These are phyloP conservation scores for Russula foetens DNA, from an alignment of 768 basidiomycete genomes.

Conservation along the genomic window DNA sequence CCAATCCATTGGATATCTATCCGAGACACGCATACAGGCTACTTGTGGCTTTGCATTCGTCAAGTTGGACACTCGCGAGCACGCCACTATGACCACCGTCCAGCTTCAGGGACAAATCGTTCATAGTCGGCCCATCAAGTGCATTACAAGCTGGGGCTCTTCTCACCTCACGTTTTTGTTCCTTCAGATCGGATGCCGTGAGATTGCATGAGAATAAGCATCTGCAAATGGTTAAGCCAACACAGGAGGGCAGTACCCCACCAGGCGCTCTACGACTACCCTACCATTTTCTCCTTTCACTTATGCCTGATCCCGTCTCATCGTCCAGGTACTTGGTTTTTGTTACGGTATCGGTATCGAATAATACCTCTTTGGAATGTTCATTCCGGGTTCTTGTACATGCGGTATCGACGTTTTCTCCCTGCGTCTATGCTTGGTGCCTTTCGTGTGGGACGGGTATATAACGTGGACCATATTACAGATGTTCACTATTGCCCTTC, in stretches of 20 bases:
- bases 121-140: slow-evolving; percentile 95
- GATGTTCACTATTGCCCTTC: not conserved
- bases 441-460: not conserved
- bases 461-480: not conserved
- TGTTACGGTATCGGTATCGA: not conserved
- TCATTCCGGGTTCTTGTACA: not conserved
- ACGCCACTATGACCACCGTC: slow-evolving; percentile 96
- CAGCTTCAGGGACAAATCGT: slow-evolving; percentile 96
- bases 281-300: too few relatives aligned
- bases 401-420: not conserved
- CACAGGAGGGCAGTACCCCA: too few relatives aligned
- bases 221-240: too few relatives aligned
- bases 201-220: too few relatives aligned
- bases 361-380: not conserved
- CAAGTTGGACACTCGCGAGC: slow-evolving; percentile 97
- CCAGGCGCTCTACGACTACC: too few relatives aligned
- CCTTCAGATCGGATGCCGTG: too few relatives aligned
- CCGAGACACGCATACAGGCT: slow-evolving; percentile 98
- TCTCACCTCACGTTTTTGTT: too few relatives aligned
- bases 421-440: not conserved
- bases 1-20: slow-evolving; percentile 97
- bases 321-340: not conserved
- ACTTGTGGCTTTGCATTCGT: slow-evolving; percentile 99
- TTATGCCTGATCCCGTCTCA: not conserved
- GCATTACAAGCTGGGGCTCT: slow-evolving; percentile 99